Base-by-base conservation (phyloP, 106 monocot genomes). In the Platanthera guangdongensis region DNA sequence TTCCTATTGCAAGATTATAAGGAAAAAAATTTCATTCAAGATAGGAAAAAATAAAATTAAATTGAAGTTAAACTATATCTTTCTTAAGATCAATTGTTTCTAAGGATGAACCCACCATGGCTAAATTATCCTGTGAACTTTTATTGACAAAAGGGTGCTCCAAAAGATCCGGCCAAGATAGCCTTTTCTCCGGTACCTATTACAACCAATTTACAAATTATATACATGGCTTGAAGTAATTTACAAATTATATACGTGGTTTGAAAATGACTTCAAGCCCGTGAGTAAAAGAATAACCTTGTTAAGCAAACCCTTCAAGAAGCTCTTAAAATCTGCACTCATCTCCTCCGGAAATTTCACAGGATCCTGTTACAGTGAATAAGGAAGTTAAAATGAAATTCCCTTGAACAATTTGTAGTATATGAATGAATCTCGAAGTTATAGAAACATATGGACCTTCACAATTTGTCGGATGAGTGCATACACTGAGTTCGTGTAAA, bases 401-500 rank as follows among this genome's bases (percentile, higher is more conserved):
- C 47, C 47, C n/a, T 47, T 16, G 51, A 28, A 67, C 2, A 45
- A 30, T 47, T n/a, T 46, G 6, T 55, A 30, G 54, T 32, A 15
- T 30, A n/a, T 14, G 14, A 57, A 51, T 60, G 22, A 5, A 50
- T 51, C 51, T 50, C 39, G 51, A 72, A 57, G 39, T 79, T 8
- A 51, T 7, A 13, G 8, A 25, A 77, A 45, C 46, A 75, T n/a
- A 39, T 48, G 65, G 50, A 99, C 99, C 89, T 99, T 94, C 67
- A 99, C 92, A 72, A 99, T 99, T 65, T 99, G 99, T 39, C 92
- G 85, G 21, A 99, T 92, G 46, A 99, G 92, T 71, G 94, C 94
- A 92, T 99, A 99, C 11, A 99, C 99, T 48, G 99, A 99, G 81
- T 99, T 99, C 48, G 99, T 99, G 78, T 99, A 99, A 87, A 99